These are phyloP conservation scores for Mangifera indica DNA, from an alignment of 345 rosid genomes.

Conservation along the genomic window DNA sequence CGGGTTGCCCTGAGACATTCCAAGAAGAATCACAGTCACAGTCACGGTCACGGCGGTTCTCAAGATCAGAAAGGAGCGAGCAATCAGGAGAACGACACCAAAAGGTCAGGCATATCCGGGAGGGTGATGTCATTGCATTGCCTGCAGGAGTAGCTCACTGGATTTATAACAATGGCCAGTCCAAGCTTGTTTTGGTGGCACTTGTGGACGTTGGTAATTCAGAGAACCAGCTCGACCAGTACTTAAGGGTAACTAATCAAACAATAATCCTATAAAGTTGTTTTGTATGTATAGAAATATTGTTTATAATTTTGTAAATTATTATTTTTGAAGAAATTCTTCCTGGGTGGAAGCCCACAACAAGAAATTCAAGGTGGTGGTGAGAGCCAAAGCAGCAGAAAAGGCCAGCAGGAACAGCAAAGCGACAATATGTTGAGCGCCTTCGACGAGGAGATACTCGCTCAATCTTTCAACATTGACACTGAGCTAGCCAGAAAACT, in stretches of 20 bases:
- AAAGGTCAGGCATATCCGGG: conserved; percentile 30
- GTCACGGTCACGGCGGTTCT: conserved; percentile 10
- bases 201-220: conserved; percentile 33
- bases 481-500: conserved; percentile 43
- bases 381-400: conserved; percentile 10
- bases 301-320: background rate
- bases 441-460: conserved; percentile 35
- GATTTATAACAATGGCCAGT: conserved; percentile 43
- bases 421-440: conserved; percentile 45
- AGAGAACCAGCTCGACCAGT: conserved; percentile 49
- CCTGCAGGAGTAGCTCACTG: conserved; percentile 48
- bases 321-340: conserved; percentile 37
- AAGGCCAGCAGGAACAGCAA: conserved; percentile 14
- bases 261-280: background rate
- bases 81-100: conserved; percentile 31
- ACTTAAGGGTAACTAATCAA: conserved; percentile 30
- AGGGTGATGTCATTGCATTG: conserved; percentile 45
- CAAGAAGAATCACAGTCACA: conserved; percentile 22
- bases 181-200: conserved; percentile 33
- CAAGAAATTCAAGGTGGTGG: conserved; percentile 15
- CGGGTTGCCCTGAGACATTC: conserved; percentile 46
- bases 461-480: conserved; percentile 47
- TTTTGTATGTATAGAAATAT: background rate
- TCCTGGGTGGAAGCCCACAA: conserved; percentile 50
- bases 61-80: background rate